These are phyloP conservation scores for Purpureocillium takamizusanense DNA, from an alignment of 2,329 filamentous ascomycete species.

Conservation along the genomic window DNA sequence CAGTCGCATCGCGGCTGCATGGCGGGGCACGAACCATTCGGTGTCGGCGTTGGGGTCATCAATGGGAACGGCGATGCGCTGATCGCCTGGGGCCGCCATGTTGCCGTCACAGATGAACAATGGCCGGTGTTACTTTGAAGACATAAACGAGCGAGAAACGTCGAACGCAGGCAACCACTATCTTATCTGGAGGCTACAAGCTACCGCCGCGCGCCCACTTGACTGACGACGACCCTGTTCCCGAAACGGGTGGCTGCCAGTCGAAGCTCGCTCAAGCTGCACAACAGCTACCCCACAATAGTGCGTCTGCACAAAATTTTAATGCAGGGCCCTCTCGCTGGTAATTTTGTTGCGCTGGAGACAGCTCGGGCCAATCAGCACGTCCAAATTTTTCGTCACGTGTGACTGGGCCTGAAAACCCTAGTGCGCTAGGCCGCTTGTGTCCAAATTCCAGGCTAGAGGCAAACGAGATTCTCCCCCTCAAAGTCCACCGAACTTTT, in stretches of 20 bases:
- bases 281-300: conserved; percentile 4
- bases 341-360: neutral
- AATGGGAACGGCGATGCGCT: conserved; percentile 70
- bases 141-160: too few relatives aligned
- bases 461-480: conserved; percentile 22
- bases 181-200: too few relatives aligned
- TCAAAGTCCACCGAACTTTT: conserved; percentile 38
- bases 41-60: conserved; percentile 96
- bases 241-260: neutral
- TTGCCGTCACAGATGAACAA: conserved; percentile 4
- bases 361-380: conserved; percentile 10
- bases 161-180: too few relatives aligned
- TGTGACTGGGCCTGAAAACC: conserved; percentile 25
- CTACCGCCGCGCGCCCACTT: too few relatives aligned
- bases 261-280: conserved; percentile 1
- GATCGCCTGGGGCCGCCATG: conserved; percentile 55
- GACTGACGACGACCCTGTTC: neutral
- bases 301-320: conserved; percentile 6
- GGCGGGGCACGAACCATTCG: conserved; percentile 62
- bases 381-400: conserved; percentile 18
- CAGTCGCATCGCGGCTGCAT: conserved; percentile 8
- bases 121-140: neutral
- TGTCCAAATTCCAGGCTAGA: conserved; percentile 26
- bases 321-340: conserved; percentile 2
- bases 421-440: conserved; percentile 28